Base-by-base conservation (phyloP, 169 alveolate species). In the Plasmodium gonderi region DNA sequence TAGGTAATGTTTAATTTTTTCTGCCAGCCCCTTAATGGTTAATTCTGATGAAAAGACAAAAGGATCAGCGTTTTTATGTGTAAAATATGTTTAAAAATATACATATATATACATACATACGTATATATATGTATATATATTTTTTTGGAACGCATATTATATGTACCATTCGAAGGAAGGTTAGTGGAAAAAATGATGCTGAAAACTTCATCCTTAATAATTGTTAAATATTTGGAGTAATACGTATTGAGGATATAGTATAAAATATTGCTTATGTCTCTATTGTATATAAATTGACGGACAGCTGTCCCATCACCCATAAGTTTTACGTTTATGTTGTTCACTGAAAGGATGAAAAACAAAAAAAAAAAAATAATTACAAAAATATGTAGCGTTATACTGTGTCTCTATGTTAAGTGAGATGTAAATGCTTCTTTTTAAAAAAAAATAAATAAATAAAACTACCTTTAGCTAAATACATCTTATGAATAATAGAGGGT, bases 401-500 rank as follows among this genome's bases (percentile, higher is more conserved):
- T n/a, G n/a, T n/a, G n/a, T n/a, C n/a, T n/a, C n/a, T n/a, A n/a
- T n/a, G n/a, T n/a, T n/a, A n/a, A n/a, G n/a, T n/a, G n/a, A 12
- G 49, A 69, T 7, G 7, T 36, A 7, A 33, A 31, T 31, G 12
- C 9, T 12, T 14, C 6, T 1, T n/a, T 26, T 31, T 74, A 14
- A 38, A 74, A 38, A 42, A 4, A 1, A 40, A 31, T 33, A 77
- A 29, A 12, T 23, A 11, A n/a, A 17, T 77, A 23, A 23, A 33
- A 60, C 6, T 85, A 85, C 92, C 92, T 85, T 87, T 87, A 14
- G 93, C 93, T 78, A 87, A 76, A 60, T 87, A 87, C 79, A 87
- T 87, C 68, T 87, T 87, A 87, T 87, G 93, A 54, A 87, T 87
- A 54, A 87, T 87, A 40, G 85, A 87, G 7, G 93, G 93, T 26